Evolutionary conservation across 2,329 filamentous ascomycete species (phyloP).

Genomic region (Fusarium anthophilum): DNA sequence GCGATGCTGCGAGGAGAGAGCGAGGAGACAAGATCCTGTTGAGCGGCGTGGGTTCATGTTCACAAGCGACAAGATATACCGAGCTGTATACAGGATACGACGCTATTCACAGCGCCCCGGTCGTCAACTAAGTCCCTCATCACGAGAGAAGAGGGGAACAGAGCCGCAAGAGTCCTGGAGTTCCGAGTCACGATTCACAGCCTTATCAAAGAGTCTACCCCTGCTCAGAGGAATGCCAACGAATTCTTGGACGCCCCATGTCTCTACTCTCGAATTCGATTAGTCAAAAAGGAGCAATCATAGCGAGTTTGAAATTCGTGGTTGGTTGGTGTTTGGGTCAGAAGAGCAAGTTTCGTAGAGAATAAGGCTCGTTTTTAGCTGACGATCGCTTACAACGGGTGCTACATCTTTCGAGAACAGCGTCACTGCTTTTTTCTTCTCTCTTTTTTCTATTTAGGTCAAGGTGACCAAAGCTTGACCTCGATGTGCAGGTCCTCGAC

Average conservation of each 20-base stretch:
- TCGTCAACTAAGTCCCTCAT: slow-evolving; percentile 4
- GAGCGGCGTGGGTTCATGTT: slow-evolving; percentile 9
- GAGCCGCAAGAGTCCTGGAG: slow-evolving; percentile 17
- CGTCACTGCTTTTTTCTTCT: background rate
- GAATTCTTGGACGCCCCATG: background rate
- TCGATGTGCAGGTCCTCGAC: background rate
- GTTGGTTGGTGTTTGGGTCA: background rate
- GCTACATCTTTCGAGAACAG: background rate
- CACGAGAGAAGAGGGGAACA: background rate
- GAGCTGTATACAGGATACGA: background rate
- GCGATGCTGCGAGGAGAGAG: slow-evolving; percentile 43
- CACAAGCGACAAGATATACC: background rate
- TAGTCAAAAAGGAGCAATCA: background rate
- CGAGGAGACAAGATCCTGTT: background rate
- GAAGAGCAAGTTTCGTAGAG: background rate
- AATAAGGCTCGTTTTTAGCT: slow-evolving; percentile 8
- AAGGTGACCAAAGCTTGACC: background rate
- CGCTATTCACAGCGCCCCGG: slow-evolving; percentile 10
- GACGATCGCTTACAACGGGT: background rate
- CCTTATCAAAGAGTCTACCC: background rate
- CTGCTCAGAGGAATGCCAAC: background rate
- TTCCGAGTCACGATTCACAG: background rate
- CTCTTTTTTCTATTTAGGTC: background rate
- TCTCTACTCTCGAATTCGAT: background rate
- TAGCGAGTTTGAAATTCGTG: background rate